phyloP scores from a whole-genome alignment of 192 early-diverging fungal genomes.

The Chytriomyces sp. region DNA sequence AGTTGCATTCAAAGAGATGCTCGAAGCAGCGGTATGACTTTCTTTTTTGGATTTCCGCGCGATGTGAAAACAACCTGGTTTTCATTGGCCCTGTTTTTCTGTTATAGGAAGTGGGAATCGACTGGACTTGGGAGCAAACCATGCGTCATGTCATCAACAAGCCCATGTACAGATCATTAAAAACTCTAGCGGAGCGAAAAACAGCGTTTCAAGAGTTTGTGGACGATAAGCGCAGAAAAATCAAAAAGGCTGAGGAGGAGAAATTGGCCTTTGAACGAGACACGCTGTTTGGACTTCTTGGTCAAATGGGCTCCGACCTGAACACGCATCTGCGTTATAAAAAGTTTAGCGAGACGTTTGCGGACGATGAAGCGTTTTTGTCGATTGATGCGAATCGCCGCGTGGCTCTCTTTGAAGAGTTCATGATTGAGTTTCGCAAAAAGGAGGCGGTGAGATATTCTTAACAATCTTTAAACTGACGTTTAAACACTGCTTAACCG shows the following conservation, averaged over 20 bases:
- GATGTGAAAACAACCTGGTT: neutral
- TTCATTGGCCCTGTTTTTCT: neutral
- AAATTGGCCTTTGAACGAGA: constrained; percentile 58
- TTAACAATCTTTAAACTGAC: constrained; percentile 11
- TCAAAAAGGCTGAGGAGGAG: constrained; percentile 52
- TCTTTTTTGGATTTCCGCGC: neutral
- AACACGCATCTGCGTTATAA: constrained; percentile 38
- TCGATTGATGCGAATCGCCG: constrained; percentile 69
- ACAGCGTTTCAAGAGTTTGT: constrained; percentile 78
- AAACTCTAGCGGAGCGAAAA: constrained; percentile 81
- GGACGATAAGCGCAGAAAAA: constrained; percentile 51
- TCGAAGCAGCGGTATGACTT: constrained; percentile 68
- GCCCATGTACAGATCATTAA: constrained; percentile 82
- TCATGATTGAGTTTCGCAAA: constrained; percentile 66
- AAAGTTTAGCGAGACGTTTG: constrained; percentile 59
- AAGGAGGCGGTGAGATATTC: constrained; percentile 64
- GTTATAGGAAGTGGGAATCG: constrained; percentile 71
- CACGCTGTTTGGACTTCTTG: constrained; percentile 60
- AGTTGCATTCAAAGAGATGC: constrained; percentile 73
- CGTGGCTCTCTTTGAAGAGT: constrained; percentile 72
- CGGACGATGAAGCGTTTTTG: constrained; percentile 64
- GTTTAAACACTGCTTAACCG: constrained; percentile 5
- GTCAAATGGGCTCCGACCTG: constrained; percentile 12
- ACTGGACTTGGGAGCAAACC: constrained; percentile 94
- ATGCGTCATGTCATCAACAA: constrained; percentile 84